These are phyloP conservation scores for Penicillium sp. DNA, from an alignment of 2,329 filamentous ascomycete species.

Conservation along the genomic window DNA sequence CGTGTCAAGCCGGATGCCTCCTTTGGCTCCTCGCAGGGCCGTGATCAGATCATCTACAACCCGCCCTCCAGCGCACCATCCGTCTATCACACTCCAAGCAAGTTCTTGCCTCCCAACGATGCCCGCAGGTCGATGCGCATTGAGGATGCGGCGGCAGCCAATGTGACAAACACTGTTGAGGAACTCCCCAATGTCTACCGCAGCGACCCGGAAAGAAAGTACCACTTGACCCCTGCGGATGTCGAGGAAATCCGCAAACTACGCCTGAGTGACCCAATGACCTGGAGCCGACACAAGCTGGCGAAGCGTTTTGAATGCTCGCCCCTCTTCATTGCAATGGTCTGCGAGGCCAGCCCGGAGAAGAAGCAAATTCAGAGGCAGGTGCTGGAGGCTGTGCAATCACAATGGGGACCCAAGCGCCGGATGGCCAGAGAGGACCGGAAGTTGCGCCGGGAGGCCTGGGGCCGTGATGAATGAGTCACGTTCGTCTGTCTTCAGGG, in stretches of 20 bases:
- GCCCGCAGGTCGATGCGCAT: constrained; percentile 52
- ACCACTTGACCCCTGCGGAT: constrained; percentile 60
- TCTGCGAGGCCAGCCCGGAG: constrained; percentile 55
- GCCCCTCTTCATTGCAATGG: constrained; percentile 63
- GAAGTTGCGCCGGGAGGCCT: constrained; percentile 59
- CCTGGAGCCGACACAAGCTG: constrained; percentile 61
- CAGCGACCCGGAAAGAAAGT: constrained; percentile 57
- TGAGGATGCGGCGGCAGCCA: constrained; percentile 28
- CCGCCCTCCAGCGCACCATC: constrained; percentile 65
- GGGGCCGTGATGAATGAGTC: constrained; percentile 58
- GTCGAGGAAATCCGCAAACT: constrained; percentile 62
- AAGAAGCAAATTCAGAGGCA: constrained; percentile 51
- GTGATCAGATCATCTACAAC: constrained; percentile 65
- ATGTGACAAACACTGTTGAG: constrained; percentile 19
- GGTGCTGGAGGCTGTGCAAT: constrained; percentile 56
- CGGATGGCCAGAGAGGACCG: constrained; percentile 63
- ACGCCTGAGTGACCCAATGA: constrained; percentile 56
- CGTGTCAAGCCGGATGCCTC: constrained; percentile 55
- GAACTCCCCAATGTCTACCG: constrained; percentile 54
- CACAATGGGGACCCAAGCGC: constrained; percentile 62
- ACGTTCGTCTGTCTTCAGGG: not conserved
- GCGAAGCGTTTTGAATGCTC: constrained; percentile 66
- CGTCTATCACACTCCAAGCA: constrained; percentile 64
- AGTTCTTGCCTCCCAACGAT: constrained; percentile 64
- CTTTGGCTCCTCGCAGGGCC: constrained; percentile 45